Conservation (phyloP, 495 filamentous ascomycete genomes). For the Hypoxylon trugodes region DNA sequence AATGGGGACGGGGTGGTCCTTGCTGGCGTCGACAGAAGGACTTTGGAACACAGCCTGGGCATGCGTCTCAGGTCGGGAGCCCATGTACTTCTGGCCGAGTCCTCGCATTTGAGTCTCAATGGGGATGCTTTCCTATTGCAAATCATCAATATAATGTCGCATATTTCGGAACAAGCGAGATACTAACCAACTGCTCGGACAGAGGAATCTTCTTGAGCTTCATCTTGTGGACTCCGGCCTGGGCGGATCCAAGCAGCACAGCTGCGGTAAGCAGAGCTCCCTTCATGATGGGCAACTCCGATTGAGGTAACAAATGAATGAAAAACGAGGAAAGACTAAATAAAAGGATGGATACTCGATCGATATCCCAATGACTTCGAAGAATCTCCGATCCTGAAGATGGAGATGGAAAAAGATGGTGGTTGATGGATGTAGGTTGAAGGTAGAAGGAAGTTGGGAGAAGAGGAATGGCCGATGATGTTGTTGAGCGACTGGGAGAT, state of each 20-base stretch:
- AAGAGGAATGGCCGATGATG: slow-evolving; percentile 38
- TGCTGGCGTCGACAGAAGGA: slow-evolving; percentile 69
- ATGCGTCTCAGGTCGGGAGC: slow-evolving; percentile 74
- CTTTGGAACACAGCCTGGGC: slow-evolving; percentile 81
- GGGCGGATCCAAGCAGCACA: slow-evolving; percentile 81
- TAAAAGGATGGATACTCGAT: slow-evolving; percentile 1
- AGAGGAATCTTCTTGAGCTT: slow-evolving; percentile 97
- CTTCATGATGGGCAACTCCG: slow-evolving; percentile 74
- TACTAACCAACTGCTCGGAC: slow-evolving; percentile 86
- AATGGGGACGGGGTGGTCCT: slow-evolving; percentile 84
- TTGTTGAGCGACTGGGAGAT: slow-evolving; percentile 34
- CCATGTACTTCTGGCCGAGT: slow-evolving; percentile 95
- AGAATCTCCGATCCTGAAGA: slow-evolving; percentile 9
- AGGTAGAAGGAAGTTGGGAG: slow-evolving; percentile 15
- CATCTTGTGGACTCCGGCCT: slow-evolving; percentile 88
- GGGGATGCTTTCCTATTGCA: slow-evolving; percentile 71
- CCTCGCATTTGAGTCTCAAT: slow-evolving; percentile 81
- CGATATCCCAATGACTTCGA: slow-evolving; percentile 1
- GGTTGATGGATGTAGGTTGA: slow-evolving; percentile 15
- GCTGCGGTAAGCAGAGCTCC: slow-evolving; percentile 75
- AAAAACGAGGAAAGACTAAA: slow-evolving; percentile 21
- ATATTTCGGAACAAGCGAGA: neutral
- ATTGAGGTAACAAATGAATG: slow-evolving; percentile 10
- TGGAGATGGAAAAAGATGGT: slow-evolving; percentile 22
- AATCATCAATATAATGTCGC: slow-evolving; percentile 29